Evolutionary conservation across 495 filamentous ascomycete genomes (phyloP), one percentile per base, ranked within the genome.

Genomic region (Xylaria castorea): DNA sequence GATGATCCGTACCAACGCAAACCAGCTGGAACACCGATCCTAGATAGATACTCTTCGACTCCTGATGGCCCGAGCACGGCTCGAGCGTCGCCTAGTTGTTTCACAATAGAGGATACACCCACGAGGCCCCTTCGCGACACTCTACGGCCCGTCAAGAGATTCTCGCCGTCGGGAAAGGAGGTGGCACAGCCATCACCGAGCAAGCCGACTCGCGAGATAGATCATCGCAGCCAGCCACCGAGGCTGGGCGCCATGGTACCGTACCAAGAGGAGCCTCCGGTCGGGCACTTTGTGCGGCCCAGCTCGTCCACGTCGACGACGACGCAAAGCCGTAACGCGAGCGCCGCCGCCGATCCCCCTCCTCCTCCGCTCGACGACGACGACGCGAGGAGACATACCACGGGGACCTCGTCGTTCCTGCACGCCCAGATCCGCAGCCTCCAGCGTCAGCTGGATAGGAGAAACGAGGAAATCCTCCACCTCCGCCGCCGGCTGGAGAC

Each of bases 371-470:
- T 66, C 51, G 46, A 51, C 42, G 22, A n/a, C n/a, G n/a, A n/a
- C n/a, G n/a, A n/a, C n/a, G n/a, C n/a, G n/a, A n/a, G 46, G 14
- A 36, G 73, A 79, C 60, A 64, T 67, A 38, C 75, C 63, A 16
- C 74, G 62, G 55, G 76, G 16, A 74, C 55, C 61, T 85, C 83
- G 25, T 85, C 83, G 25, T 75, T 81, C 1, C 79, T 89, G 8
- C 83, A 87, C 51, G 68, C 75, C 0, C 84, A 85, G 70, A 85
- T 88, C 20, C 80, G 82, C 53, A 78, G 72, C 44, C 71, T 90
- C 7, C 85, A 87, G 68, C 78, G 71, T 40, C 82, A 82, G 40
- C 72, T 88, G 2, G 81, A 81, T 12, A 62, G 69, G 22, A 80
- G 77, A 22, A 75, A 75, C 1, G 86, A 87, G 36, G 83, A 87